Percentiles rank a stretch among this genome's conserved stretches.
These are phyloP conservation scores for Pseudogymnoascus sp. DNA, from an alignment of 2,329 filamentous ascomycete genomes.

Conservation along the genomic window DNA sequence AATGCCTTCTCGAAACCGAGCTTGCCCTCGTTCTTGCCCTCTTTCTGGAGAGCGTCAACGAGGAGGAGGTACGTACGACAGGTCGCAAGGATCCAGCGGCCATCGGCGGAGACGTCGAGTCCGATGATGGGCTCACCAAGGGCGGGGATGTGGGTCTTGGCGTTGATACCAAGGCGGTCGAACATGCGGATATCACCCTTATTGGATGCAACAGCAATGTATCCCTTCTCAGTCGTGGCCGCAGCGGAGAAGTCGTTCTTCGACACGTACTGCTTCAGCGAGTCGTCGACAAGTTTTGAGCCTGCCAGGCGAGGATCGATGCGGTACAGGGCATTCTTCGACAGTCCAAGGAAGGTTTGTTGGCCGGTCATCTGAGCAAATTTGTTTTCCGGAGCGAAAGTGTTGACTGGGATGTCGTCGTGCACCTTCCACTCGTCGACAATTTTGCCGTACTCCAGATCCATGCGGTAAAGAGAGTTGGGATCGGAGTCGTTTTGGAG, in stretches of 20 bases:
- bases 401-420: conserved; percentile 87
- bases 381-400: conserved; percentile 93
- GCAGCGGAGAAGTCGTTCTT: conserved; percentile 97
- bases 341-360: conserved; percentile 91
- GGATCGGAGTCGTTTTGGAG: conserved; percentile 53
- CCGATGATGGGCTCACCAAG: conserved; percentile 93
- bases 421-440: conserved; percentile 99
- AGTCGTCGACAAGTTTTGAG: conserved; percentile 84
- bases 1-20: conserved; percentile 96
- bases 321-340: conserved; percentile 85
- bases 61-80: conserved; percentile 91
- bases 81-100: conserved; percentile 90
- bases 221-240: conserved; percentile 92
- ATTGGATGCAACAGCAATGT: conserved; percentile 93
- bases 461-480: conserved; percentile 93
- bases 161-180: conserved; percentile 91
- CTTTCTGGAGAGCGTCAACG: conserved; percentile 83
- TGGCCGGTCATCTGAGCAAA: conserved; percentile 95
- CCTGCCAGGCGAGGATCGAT: conserved; percentile 86
- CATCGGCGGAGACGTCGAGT: conserved; percentile 90
- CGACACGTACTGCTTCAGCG: conserved; percentile 91
- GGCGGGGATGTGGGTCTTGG: conserved; percentile 93
- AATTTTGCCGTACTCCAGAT: conserved; percentile 94
- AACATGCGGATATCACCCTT: conserved; percentile 98
- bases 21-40: conserved; percentile 94